A percentile compares a stretch with the other conserved stretches of the same genome.
Conservation (phyloP, 225 moss, liverwort and hornwort species). For the Rhytidiadelphus loreus region DNA sequence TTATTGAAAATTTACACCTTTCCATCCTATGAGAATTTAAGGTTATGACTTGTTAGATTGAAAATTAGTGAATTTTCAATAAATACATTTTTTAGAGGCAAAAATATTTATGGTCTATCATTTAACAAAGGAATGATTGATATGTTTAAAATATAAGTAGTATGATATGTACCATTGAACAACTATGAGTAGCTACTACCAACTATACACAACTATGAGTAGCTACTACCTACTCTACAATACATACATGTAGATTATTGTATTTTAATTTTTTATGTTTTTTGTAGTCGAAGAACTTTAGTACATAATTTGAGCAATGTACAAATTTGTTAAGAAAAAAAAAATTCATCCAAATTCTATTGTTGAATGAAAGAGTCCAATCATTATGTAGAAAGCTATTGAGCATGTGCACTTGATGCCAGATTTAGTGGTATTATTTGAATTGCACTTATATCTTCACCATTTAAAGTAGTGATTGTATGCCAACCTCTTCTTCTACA, state of each 20-base stretch:
- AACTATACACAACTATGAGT: background rate
- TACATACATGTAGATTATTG: background rate
- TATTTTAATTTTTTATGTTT: background rate
- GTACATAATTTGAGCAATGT: background rate
- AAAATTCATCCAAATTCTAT: background rate
- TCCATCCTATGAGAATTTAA: background rate
- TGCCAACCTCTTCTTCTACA: background rate
- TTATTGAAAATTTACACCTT: background rate
- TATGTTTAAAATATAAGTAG: background rate
- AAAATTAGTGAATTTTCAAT: background rate
- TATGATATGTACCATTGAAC: too few species aligned
- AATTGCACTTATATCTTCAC: background rate
- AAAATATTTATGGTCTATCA: too few species aligned
- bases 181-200: too few species aligned
- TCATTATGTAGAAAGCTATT: background rate
- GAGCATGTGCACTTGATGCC: background rate
- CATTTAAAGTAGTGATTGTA: background rate
- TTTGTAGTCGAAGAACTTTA: background rate
- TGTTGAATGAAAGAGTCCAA: background rate
- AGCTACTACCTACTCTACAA: background rate
- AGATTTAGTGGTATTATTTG: fast-evolving
- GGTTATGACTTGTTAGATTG: background rate
- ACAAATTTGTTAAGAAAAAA: background rate
- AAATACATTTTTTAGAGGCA: background rate
- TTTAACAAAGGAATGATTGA: background rate